These are phyloP conservation scores for Neurospora sp. DNA, from an alignment of 495 filamentous ascomycete genomes.

Conservation along the genomic window DNA sequence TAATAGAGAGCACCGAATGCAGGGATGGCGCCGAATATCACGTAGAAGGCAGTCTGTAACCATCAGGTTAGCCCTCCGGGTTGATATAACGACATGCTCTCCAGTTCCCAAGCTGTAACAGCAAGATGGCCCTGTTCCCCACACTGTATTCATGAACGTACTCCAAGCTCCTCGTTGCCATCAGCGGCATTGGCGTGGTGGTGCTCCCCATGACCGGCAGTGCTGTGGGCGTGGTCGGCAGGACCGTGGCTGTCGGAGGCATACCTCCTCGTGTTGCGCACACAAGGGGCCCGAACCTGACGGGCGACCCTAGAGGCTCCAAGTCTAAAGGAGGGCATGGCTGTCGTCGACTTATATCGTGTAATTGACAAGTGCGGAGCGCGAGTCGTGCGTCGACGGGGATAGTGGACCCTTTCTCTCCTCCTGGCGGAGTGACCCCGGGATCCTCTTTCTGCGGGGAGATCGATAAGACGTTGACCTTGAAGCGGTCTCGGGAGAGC, in stretches of 20 bases:
- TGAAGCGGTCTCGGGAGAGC: not conserved
- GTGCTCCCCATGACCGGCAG: slow-evolving; percentile 17
- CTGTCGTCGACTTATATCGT: slow-evolving; percentile 11
- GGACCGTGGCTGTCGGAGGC: slow-evolving; percentile 30
- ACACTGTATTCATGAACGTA: slow-evolving; percentile 17
- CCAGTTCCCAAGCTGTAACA: not conserved
- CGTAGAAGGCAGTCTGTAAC: slow-evolving; percentile 29
- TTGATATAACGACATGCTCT: not conserved
- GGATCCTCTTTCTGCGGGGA: not conserved
- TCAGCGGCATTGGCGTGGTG: slow-evolving; percentile 23
- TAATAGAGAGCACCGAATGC: slow-evolving; percentile 26
- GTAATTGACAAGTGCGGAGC: slow-evolving; percentile 6
- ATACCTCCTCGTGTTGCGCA: slow-evolving; percentile 31
- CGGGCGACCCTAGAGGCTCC: slow-evolving; percentile 28
- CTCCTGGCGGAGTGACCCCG: not conserved
- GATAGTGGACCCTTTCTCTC: not conserved
- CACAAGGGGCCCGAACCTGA: slow-evolving; percentile 19
- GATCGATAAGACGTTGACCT: not conserved
- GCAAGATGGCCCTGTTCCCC: not conserved
- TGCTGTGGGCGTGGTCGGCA: slow-evolving; percentile 17
- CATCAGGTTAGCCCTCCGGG: slow-evolving; percentile 4
- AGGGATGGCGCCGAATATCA: slow-evolving; percentile 25
- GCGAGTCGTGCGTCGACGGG: slow-evolving; percentile 5
- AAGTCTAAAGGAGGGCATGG: slow-evolving; percentile 38
- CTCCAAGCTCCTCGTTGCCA: slow-evolving; percentile 31